Base-by-base conservation (phyloP, 176 grass and related monocot genomes). In the Ampelocalamus luodianensis region DNA sequence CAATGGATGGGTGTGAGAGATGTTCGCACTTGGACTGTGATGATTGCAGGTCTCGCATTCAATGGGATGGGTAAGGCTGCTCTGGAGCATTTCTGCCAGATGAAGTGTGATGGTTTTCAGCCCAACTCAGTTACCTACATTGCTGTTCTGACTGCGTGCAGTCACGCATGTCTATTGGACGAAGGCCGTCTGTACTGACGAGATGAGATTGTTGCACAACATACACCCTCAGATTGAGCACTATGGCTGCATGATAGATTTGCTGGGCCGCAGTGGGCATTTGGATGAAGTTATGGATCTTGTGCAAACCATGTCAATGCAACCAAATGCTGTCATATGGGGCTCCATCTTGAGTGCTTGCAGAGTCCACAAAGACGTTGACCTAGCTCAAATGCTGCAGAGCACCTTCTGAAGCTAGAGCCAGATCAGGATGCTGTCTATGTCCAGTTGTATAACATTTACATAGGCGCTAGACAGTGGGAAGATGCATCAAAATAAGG, bases 171-270 rank as follows among this genome's bases (percentile, higher is more conserved):
- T 17, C 72, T 91, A 68, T 59, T 97, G 56, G 49, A 76, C 0
- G 84, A 94, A 81, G 90, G 88, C 10, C 86, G 68, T 23, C 53
- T 71, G 12, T 84, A 93, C 71, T 16, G 29, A 91, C 1, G 86
- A 94, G 78, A 97, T 97, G 92, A 87, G 23, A 76, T 80, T 72
- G 17, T 59, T 85, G 73, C 66, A 94, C 54, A 82, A 85, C 8
- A 85, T 97, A 69, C 63, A 50, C 3, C 88, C 90, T 58, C 71
- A 76, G 77, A 85, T 94, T 27, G 88, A 92, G 82, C 92, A 97
- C 44, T 97, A 97, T 79, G 90, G 90, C 32, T 94, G 90, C 82
- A 90, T 97, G 87, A 82, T 94, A 83, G 94, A 97, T 90, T 85
- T 94, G 75, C 92, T 94, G 48, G 83, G 90, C 42, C 87, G 92